Evolutionary conservation across 2,329 filamentous ascomycete species (phyloP).

Genomic region (Ophiostoma sp.): DNA sequence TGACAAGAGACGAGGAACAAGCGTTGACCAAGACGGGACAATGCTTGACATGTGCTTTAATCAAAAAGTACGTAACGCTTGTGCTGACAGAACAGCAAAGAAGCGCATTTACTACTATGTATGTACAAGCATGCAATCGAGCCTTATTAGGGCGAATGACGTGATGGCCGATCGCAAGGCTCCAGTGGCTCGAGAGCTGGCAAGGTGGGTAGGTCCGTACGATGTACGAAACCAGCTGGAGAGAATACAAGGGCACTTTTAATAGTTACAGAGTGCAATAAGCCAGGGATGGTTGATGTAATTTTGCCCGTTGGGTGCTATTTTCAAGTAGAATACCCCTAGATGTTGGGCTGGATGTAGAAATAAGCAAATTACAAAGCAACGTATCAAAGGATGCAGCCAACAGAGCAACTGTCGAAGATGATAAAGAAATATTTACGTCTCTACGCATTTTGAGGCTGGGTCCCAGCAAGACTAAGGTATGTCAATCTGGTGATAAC

Average conservation of each 20-base stretch:
- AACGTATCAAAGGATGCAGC: not conserved
- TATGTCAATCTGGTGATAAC: not conserved
- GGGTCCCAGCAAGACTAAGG: no score
- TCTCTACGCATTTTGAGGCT: no score
- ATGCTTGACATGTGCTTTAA: not conserved
- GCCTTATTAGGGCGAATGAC: constrained; percentile 14
- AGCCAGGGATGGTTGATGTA: not conserved
- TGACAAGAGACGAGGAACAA: not conserved
- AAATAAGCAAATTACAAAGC: not conserved
- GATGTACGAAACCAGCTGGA: not conserved
- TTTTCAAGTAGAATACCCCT: not conserved
- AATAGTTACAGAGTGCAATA: not conserved
- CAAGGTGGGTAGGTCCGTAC: not conserved
- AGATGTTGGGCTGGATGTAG: not conserved
- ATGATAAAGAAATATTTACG: not conserved
- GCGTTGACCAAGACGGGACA: not conserved
- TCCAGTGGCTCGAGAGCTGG: constrained; percentile 9
- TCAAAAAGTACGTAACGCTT: not conserved
- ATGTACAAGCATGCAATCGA: not conserved
- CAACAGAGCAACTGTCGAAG: not conserved
- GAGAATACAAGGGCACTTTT: not conserved
- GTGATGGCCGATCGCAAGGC: constrained; percentile 13
- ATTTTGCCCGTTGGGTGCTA: not conserved
- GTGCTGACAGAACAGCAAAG: not conserved
- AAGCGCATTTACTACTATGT: not conserved